Evolutionary conservation across 306 rosid genomes (phyloP), one percentile per base, ranked within the genome.

Genomic region (Herpetospermum pedunculosum): DNA sequence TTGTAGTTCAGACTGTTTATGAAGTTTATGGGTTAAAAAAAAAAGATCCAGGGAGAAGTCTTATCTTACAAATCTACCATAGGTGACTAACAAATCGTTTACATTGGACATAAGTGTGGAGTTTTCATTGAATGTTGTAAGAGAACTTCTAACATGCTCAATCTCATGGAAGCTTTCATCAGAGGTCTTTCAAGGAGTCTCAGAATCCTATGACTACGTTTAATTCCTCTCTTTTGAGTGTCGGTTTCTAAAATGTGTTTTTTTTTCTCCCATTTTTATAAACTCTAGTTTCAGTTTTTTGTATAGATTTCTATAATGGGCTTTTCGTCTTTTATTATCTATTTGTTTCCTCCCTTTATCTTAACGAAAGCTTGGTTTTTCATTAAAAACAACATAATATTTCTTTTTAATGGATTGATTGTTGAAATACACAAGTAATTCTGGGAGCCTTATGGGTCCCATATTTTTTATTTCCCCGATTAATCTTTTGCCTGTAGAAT

Each of bases 11-110:
- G 13, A 28, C 37, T 76, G 62, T 14, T 75, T 67, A n/a, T 57
- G 65, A 75, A 32, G 57, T 35, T 62, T 77, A 26, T 60, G 73
- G 37, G 80, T 81, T 30, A 54, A 40, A 40, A 43, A n/a, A 8
- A 16, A 59, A 62, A 2, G 38, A 62, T 62, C 26, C 16, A 34
- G 26, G 26, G 11, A 16, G 28, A n/a, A n/a, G n/a, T n/a, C n/a
- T n/a, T n/a, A n/a, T n/a, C n/a, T n/a, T n/a, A n/a, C n/a, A n/a
- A n/a, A n/a, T n/a, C n/a, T n/a, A n/a, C n/a, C n/a, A n/a, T n/a
- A n/a, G n/a, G n/a, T n/a, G 12, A 50, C 26, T n/a, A 50, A 21
- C 12, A 19, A 50, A 50, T 50, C 0, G 12, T 50, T 18, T 50
- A 50, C 57, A n/a, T 50, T 50, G 53, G 8, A 16, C 53, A 16